Base-by-base conservation (phyloP, 768 basidiomycete genomes). In the Naematelia aurantialba region DNA sequence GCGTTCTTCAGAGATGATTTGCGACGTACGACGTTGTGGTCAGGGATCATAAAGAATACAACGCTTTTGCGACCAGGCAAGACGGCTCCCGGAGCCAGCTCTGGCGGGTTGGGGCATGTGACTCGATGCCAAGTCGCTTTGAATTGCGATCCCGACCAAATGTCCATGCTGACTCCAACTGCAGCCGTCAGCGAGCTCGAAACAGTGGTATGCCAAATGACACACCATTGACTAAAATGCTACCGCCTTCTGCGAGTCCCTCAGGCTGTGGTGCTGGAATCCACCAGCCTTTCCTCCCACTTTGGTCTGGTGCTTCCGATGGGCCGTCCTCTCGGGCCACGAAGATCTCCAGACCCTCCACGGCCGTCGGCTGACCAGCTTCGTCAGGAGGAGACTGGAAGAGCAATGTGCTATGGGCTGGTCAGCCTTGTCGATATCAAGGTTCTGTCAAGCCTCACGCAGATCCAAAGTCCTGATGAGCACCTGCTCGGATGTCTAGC, bases 61-160 rank as follows among this genome's bases (percentile, higher is more conserved):
- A 44, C 39, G 10, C 31, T 39, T 44, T 54, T 54, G 10, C 53
- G 29, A n/a, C 53, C 53, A 42, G 30, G 30, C n/a, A 54, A 13
- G 22, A 54, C 39, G 8, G 39, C 30, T 17, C 53, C 53, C 4
- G 53, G 3, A 22, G 49, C 49, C 3, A 50, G 49, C 17, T 50
- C 49, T 3, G 49, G 49, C 5, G 49, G 49, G 22, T 26, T 50
- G 19, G 53, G 53, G 19, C 53, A 54, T 5, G 44, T 39, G 10
- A 54, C 53, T 5, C 53, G 53, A 17, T 54, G 53, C 53, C 53
- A 54, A 44, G 53, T 54, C 11, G 53, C 53, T 24, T 54, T 54
- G 53, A 54, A 54, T 44, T 54, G 53, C 29, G 29, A 27, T 8
- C 53, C 53, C 17, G 53, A 54, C 53, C 53, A 54, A 17, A 54